Evolutionary conservation across 2,329 filamentous ascomycete genomes (phyloP), one percentile per base, ranked within the genome.

Genomic region (Cryphonectria nitschkei): DNA sequence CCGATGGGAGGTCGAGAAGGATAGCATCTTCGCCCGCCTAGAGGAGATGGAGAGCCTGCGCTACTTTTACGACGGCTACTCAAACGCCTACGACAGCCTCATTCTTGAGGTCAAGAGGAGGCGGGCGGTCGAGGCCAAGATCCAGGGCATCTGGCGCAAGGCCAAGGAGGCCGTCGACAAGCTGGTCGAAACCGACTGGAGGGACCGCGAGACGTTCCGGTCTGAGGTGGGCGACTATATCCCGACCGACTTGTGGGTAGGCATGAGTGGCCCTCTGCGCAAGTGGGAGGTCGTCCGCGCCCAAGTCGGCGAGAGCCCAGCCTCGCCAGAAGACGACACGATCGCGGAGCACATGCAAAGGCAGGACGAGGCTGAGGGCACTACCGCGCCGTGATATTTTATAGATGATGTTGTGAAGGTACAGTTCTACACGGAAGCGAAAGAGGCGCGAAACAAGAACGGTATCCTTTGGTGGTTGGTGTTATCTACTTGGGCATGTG

Each of bases 21-120:
- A 88, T 4, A 86, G 85, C 26, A 92, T 98, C 34, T 84, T 86
- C 50, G 84, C 82, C 22, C 92, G 90, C 75, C 88, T 97, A 56
- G 83, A 86, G 13, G 93, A 97, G 76, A 91, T 98, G 80, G 89
- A 92, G 67, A 88, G 89, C 32, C 88, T 98, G 76, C 87, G 90
- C 14, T 84, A 88, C n/a, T 93, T 98, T 76, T 98, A 98, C 80
- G 92, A 95, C 72, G 90, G 92, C 26, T 99, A 98, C 76, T 86
- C 93, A 29, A 87, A 89, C 67, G 93, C 94, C 0, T 98, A 99
- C 77, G 92, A 94, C 75, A 90, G 91, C 29, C 84, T 99, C 16
- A 87, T 98, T 34, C 86, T 97, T 1, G 96, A 99, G 79, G 91
- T 94, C 7, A 91, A 92, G 67, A 86, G 96, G 34, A 87, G 96